Conservation (phyloP, 768 basidiomycete genomes). For the Leucosporidium scottii region DNA sequence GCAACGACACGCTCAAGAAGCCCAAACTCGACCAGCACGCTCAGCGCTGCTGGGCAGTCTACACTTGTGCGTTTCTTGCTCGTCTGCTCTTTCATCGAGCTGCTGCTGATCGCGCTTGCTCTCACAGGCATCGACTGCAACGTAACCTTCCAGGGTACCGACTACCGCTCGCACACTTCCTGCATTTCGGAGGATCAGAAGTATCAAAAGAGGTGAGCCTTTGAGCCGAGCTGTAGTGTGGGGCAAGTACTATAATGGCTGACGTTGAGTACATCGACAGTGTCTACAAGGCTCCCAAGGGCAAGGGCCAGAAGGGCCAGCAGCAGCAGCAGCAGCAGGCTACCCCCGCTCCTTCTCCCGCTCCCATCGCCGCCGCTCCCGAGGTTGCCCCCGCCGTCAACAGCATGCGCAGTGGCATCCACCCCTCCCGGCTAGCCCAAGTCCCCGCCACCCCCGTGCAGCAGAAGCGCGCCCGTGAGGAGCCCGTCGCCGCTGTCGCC, state of each 20-base stretch:
- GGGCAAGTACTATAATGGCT: too few species aligned
- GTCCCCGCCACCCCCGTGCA: neutral
- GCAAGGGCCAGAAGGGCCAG: constrained; percentile 18
- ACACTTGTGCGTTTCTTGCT: constrained; percentile 16
- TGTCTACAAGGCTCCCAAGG: constrained; percentile 31
- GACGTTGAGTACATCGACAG: neutral
- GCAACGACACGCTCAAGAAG: constrained; percentile 20
- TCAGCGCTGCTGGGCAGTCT: constrained; percentile 18
- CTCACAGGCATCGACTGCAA: constrained; percentile 31
- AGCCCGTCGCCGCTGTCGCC: neutral
- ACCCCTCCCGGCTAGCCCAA: neutral
- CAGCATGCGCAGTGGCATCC: neutral
- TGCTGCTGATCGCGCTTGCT: neutral
- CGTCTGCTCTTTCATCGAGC: neutral
- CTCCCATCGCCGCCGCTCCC: neutral
- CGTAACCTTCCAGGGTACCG: constrained; percentile 26
- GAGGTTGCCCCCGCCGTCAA: neutral
- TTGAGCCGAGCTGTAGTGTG: neutral
- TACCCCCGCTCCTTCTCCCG: neutral
- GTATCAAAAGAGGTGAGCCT: constrained; percentile 28
- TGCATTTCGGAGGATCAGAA: constrained; percentile 30
- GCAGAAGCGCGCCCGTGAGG: neutral
- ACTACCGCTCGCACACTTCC: constrained; percentile 27
- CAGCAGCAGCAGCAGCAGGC: constrained; percentile 1
- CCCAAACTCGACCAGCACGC: constrained; percentile 29